Base-by-base conservation (phyloP, 2,329 filamentous ascomycete species). In the Pezicula rhizophila region DNA sequence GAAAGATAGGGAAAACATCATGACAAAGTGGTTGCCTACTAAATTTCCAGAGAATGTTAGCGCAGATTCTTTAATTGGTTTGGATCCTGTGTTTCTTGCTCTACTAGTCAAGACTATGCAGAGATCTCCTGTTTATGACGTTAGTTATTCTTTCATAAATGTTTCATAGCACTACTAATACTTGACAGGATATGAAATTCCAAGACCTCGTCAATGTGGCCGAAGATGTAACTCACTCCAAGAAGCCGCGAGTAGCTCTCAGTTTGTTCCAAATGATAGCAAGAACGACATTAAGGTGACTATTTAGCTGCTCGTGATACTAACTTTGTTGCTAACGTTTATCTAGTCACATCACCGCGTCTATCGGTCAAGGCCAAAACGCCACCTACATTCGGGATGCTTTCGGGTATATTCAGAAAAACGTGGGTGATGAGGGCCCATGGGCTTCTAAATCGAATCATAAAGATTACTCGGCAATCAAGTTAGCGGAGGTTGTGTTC, bases 41-140 rank as follows among this genome's bases (percentile, higher is more conserved):
- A 14, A 45, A 2, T 28, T 17, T 10, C 5, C 10, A 46, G 23
- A 45, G 43, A 4, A 15, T 42, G 7, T 49, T 45, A 2, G 48
- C 34, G 26, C 40, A 46, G 10, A 31, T 31, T 12, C 11, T 49
- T 49, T 2, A 48, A 47, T 20, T 44, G 51, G 28, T 28, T 37
- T 59, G n/a, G 48, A 61, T 46, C 50, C 57, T 26, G 49, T 52
- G 34, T 56, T 74, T 5, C 61, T 80, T 6, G 67, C 70, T 17
- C 56, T 80, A 42, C 69, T 72, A 53, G 60, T 69, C 2, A 79
- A 75, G 56, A 61, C 79, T 20, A 76, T 78, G 70, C 60, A 63
- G 5, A 68, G 69, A n/a, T 69, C 76, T 0, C 77, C 74, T 0
- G 77, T 77, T 48, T 76, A 79, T 54, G 65, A 74, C 38, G 65